Evolutionary conservation across 2,329 filamentous ascomycete species (phyloP).

Genomic region (Dryadomyces quercus-mongolicae): DNA sequence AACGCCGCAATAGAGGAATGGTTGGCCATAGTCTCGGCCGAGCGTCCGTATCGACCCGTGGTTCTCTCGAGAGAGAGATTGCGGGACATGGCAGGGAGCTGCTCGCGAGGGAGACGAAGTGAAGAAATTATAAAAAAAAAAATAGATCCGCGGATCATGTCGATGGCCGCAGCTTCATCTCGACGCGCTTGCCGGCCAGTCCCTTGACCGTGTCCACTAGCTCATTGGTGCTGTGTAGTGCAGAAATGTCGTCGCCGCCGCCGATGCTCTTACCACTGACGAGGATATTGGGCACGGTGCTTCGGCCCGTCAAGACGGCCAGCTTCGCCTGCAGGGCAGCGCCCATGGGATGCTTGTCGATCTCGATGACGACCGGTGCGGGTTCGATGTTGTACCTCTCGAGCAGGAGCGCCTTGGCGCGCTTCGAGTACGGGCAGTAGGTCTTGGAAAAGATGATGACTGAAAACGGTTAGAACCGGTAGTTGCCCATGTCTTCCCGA

Average conservation of each 20-base stretch:
- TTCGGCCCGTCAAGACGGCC: conserved; percentile 60
- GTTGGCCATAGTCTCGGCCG: no score
- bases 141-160: not conserved
- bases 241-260: conserved; percentile 74
- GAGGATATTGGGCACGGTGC: conserved; percentile 85
- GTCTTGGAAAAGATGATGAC: conserved; percentile 95
- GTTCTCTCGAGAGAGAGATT: no score
- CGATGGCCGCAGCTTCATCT: conserved; percentile 20
- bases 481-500: not conserved
- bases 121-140: not conserved
- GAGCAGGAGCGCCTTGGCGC: conserved; percentile 75
- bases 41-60: no score
- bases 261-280: conserved; percentile 82
- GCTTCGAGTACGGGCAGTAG: conserved; percentile 77
- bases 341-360: conserved; percentile 73
- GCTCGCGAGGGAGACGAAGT: not conserved
- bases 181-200: conserved; percentile 56
- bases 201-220: conserved; percentile 60
- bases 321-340: conserved; percentile 59
- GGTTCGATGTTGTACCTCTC: conserved; percentile 77
- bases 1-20: no score
- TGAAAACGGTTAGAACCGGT: no score
- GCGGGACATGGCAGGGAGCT: no score
- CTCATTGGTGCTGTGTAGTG: conserved; percentile 53
- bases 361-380: conserved; percentile 75